Evolutionary conservation across 2,329 filamentous ascomycete genomes (phyloP).

Genomic region (Phaeophleospora eucalypticola): DNA sequence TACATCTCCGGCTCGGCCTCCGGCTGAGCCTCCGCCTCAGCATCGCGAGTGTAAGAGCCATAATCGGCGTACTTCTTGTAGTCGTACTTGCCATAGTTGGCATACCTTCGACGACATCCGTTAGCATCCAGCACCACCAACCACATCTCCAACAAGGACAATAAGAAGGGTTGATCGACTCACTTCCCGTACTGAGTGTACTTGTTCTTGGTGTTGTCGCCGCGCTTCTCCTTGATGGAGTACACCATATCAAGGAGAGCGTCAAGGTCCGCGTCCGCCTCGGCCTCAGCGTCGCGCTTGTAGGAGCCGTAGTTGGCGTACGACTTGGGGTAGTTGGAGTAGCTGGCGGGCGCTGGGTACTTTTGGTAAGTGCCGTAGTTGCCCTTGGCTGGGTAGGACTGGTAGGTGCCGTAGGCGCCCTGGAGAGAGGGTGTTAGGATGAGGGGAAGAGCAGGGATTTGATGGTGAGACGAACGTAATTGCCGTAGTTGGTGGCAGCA

Average conservation of each 20-base stretch:
- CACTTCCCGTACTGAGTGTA: neutral
- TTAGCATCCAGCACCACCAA: neutral
- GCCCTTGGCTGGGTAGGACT: neutral
- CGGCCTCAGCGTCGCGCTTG: constrained; percentile 6
- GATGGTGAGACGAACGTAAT: neutral
- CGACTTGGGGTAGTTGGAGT: constrained; percentile 6
- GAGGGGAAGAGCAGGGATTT: neutral
- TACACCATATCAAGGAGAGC: constrained; percentile 7
- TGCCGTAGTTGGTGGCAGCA: constrained; percentile 1
- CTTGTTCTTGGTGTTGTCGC: neutral
- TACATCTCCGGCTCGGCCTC: neutral
- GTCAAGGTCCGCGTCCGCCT: constrained; percentile 10
- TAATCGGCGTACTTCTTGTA: neutral
- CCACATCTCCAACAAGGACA: neutral
- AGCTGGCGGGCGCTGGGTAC: constrained; percentile 1
- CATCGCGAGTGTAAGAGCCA: neutral
- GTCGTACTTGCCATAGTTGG: constrained; percentile 4
- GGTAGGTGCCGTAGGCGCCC: neutral
- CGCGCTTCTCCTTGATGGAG: constrained; percentile 9
- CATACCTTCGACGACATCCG: neutral
- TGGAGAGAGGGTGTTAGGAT: neutral
- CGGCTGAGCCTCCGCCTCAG: constrained; percentile 4
- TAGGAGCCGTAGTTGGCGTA: constrained; percentile 10
- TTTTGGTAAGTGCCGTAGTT: constrained; percentile 1
- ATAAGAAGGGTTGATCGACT: neutral